phyloP scores from a whole-genome alignment of 1,284 basidiomycete species.

The Leccinum subfulvum region DNA sequence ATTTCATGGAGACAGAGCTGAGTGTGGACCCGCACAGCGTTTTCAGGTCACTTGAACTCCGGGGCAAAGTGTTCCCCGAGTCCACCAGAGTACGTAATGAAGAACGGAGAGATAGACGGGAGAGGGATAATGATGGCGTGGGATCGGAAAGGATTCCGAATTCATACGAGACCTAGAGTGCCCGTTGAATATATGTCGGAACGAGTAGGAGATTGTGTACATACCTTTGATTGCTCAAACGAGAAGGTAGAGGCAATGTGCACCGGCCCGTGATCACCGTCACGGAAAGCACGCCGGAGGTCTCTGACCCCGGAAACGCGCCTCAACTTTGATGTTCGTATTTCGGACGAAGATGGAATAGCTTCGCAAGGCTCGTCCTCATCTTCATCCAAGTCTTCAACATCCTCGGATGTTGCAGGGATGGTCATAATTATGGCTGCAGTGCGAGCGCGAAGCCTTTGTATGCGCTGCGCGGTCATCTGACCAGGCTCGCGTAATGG shows the following conservation, averaged over 20 bases:
- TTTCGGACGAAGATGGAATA: not conserved
- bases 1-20: constrained; percentile 25
- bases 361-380: constrained; percentile 3
- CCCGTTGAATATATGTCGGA: constrained; percentile 2
- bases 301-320: constrained; percentile 27
- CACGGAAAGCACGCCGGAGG: constrained; percentile 27
- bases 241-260: constrained; percentile 10
- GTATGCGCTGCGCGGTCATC: constrained; percentile 23
- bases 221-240: constrained; percentile 22
- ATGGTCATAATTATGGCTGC: constrained; percentile 27
- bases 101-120: constrained; percentile 22
- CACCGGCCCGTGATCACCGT: constrained; percentile 6
- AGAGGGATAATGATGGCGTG: constrained; percentile 8
- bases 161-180: constrained; percentile 22
- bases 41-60: constrained; percentile 20
- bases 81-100: constrained; percentile 30
- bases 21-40: constrained; percentile 21
- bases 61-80: constrained; percentile 1
- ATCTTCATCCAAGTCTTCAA: constrained; percentile 10
- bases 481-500: constrained; percentile 28
- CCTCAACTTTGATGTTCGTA: constrained; percentile 19
- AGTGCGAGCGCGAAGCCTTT: constrained; percentile 29
- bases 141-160: constrained; percentile 22
- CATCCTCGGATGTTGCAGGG: constrained; percentile 29
- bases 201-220: constrained; percentile 6